Percentiles rank a stretch among this genome's conserved stretches.
Evolutionary conservation across 192 early-diverging fungal species (phyloP).

Genomic region (Mortierella hygrophila): DNA sequence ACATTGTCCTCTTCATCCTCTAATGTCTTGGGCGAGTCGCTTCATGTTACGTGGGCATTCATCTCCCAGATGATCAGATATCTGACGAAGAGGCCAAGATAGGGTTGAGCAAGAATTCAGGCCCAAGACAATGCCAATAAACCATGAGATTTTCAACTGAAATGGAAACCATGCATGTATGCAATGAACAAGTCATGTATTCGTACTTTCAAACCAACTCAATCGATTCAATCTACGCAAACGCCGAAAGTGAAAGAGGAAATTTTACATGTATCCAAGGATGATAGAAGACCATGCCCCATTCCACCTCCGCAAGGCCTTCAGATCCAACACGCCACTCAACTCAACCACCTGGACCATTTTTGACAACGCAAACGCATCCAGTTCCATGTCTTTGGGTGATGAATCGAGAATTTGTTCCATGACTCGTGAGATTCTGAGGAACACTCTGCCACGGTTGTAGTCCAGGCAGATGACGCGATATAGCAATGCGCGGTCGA

Average conservation of each 20-base stretch:
- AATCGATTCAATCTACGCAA: background rate
- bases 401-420: conserved; percentile 31
- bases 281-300: conserved; percentile 51
- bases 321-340: conserved; percentile 37
- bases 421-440: conserved; percentile 37
- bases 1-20: no score
- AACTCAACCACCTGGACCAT: conserved; percentile 49
- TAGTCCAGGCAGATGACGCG: conserved; percentile 43
- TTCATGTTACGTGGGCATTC: no score
- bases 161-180: background rate
- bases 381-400: conserved; percentile 44
- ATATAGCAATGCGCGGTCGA: conserved; percentile 38
- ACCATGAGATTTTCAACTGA: background rate
- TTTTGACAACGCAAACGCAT: conserved; percentile 45
- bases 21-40: no score
- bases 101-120: no score
- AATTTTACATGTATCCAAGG: conserved; percentile 37
- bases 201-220: background rate
- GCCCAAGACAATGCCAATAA: background rate
- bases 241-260: background rate
- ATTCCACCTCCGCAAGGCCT: conserved; percentile 41
- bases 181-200: background rate
- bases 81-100: no score
- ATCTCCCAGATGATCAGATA: no score
- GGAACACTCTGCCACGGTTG: conserved; percentile 39